phyloP scores from a whole-genome alignment of 2,329 filamentous ascomycete species.

The Metarhizium sp. region DNA sequence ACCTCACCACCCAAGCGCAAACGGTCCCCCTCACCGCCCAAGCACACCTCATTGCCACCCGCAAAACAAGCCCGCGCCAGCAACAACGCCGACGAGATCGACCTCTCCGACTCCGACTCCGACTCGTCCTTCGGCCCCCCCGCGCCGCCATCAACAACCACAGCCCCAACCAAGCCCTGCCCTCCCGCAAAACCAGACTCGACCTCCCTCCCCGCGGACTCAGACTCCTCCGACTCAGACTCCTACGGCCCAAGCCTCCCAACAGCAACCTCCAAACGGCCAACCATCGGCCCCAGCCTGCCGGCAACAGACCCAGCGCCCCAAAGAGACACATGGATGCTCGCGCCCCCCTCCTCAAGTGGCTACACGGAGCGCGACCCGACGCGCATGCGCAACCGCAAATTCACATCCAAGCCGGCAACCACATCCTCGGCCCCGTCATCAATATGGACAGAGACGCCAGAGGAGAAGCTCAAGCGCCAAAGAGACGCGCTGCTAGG shows the following conservation, averaged over 20 bases:
- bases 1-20: slow-evolving; percentile 57
- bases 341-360: slow-evolving; percentile 48
- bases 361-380: slow-evolving; percentile 61
- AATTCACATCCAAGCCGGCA: slow-evolving; percentile 60
- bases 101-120: slow-evolving; percentile 21
- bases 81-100: slow-evolving; percentile 26
- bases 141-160: background rate
- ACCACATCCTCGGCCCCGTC: slow-evolving; percentile 23
- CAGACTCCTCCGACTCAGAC: slow-evolving; percentile 29
- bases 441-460: slow-evolving; percentile 84
- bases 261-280: slow-evolving; percentile 33
- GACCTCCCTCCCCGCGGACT: slow-evolving; percentile 28
- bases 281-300: slow-evolving; percentile 31
- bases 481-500: slow-evolving; percentile 78
- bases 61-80: slow-evolving; percentile 2
- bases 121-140: slow-evolving; percentile 24
- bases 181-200: background rate
- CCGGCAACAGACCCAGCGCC: slow-evolving; percentile 32
- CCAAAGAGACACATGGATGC: slow-evolving; percentile 79
- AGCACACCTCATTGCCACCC: slow-evolving; percentile 24
- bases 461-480: slow-evolving; percentile 74
- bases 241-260: slow-evolving; percentile 54
- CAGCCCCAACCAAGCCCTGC: background rate
- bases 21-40: slow-evolving; percentile 32
- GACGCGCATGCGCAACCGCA: slow-evolving; percentile 70